Evolutionary conservation across 495 filamentous ascomycete species (phyloP).

Genomic region (Aspergillus ellipticus): DNA sequence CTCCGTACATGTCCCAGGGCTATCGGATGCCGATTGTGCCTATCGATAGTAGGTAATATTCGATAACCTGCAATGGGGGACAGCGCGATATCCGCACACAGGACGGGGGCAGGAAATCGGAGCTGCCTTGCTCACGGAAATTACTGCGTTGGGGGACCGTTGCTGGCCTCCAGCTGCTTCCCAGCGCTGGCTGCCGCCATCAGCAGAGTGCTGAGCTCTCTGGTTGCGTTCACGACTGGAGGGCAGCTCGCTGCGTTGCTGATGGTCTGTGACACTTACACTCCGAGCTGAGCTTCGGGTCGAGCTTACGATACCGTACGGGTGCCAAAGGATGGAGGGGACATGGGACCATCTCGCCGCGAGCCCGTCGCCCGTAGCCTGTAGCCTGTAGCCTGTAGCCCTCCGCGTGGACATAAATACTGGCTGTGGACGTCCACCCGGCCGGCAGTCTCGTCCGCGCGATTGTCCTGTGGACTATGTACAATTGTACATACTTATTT

Average conservation of each 20-base stretch:
- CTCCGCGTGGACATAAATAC: background rate
- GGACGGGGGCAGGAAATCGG: background rate
- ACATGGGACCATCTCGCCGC: slow-evolving; percentile 1
- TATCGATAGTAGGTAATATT: slow-evolving; percentile 6
- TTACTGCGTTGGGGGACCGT: background rate
- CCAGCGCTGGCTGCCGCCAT: too few species aligned
- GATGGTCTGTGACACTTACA: slow-evolving; percentile 10
- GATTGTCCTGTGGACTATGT: too few species aligned
- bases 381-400: too few species aligned
- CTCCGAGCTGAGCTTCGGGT: slow-evolving; percentile 7
- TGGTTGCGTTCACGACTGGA: slow-evolving; percentile 1
- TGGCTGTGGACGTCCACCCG: background rate
- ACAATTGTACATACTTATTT: too few species aligned
- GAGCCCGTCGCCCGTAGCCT: too few species aligned
- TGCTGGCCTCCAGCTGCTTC: too few species aligned
- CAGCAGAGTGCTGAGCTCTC: too few species aligned
- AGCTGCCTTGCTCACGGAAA: background rate
- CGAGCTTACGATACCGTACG: slow-evolving; percentile 12
- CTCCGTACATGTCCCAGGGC: background rate
- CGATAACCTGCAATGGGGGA: slow-evolving; percentile 14
- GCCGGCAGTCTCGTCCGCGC: background rate
- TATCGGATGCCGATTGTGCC: slow-evolving; percentile 12
- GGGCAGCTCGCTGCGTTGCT: background rate
- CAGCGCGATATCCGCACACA: slow-evolving; percentile 16
- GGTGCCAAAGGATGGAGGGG: slow-evolving; percentile 1